Base-by-base conservation (phyloP, 495 filamentous ascomycete species). In the Extremus antarcticus region DNA sequence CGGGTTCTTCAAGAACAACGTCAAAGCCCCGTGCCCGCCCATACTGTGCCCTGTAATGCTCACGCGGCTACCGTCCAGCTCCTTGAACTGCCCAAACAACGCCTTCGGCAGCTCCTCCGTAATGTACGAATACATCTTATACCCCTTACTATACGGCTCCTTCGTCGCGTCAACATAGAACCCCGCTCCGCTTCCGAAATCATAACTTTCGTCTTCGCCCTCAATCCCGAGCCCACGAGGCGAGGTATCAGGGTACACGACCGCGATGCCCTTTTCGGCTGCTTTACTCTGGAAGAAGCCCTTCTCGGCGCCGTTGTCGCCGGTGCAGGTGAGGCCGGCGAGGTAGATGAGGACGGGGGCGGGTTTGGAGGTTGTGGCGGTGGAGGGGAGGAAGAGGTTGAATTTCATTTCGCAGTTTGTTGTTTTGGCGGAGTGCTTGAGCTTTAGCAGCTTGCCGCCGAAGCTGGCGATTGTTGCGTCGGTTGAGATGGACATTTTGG, bases 21-120 rank as follows among this genome's bases (percentile, higher is more conserved):
- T 95, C 59, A 98, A 73, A 47, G 92, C 92, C 21, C 92, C 92
- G 70, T 97, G 92, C 0, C 92, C 92, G 62, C 92, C 92, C 92
- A 98, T 98, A 63, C 80, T 85, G 69, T 97, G 92, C 2, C 92
- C 92, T 35, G 84, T 89, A 60, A 98, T 91, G 64, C 82, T 82
- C 35, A 95, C 80, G 0, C 82, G 71, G 16, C 61, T 70, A 0
- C 65, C 49, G 66, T 95, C 90, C 1, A 98, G 68, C 15, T 74
- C 69, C 25, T 58, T 57, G 61, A 86, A 87, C 2, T 75, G 70
- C 13, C 64, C 67, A 68, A 89, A 94, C 9, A 96, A 77, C 0
- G 81, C 72, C n/a, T 71, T 61, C 0, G 90, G 91, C 10, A 98
- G 78, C 65, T 98, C 92, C 23, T 75, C 65, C 0, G 85, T 82